Conservation (phyloP, 768 basidiomycete species). For the Dentipellis sp. region DNA sequence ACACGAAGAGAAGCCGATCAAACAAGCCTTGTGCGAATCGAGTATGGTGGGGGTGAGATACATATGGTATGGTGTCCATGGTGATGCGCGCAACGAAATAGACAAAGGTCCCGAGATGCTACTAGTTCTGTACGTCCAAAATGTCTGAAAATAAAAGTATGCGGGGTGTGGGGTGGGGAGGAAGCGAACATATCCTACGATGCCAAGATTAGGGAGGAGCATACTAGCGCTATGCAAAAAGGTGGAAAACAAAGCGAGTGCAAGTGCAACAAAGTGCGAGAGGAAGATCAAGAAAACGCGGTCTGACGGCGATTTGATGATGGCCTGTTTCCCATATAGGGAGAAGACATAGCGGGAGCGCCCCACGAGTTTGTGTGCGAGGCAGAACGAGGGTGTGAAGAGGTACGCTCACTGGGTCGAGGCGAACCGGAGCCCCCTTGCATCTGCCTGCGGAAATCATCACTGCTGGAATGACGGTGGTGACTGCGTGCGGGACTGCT, state of each 20-base stretch:
- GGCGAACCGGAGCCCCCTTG: neutral
- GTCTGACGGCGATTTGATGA: neutral
- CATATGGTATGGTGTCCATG: conserved; percentile 8
- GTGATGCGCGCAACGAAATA: conserved; percentile 1
- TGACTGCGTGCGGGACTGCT: conserved; percentile 1
- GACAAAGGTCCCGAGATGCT: conserved; percentile 3
- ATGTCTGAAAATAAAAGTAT: neutral
- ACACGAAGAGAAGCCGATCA: too few relatives aligned
- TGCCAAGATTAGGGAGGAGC: neutral
- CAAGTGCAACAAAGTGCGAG: neutral
- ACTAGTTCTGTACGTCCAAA: neutral
- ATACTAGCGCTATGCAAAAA: neutral
- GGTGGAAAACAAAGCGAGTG: neutral
- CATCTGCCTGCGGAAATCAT: conserved; percentile 1
- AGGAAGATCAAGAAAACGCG: neutral
- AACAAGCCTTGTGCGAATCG: neutral
- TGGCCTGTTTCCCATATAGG: neutral
- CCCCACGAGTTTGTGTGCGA: neutral
- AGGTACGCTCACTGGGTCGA: neutral
- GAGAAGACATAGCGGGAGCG: neutral
- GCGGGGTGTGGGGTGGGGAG: conserved; percentile 3
- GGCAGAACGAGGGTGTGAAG: neutral
- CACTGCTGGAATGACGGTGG: conserved; percentile 11
- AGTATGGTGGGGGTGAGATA: neutral
- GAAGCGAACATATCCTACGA: neutral